Conservation (phyloP, 1,139 yeast species). For the Suhomyces coccinellae region DNA sequence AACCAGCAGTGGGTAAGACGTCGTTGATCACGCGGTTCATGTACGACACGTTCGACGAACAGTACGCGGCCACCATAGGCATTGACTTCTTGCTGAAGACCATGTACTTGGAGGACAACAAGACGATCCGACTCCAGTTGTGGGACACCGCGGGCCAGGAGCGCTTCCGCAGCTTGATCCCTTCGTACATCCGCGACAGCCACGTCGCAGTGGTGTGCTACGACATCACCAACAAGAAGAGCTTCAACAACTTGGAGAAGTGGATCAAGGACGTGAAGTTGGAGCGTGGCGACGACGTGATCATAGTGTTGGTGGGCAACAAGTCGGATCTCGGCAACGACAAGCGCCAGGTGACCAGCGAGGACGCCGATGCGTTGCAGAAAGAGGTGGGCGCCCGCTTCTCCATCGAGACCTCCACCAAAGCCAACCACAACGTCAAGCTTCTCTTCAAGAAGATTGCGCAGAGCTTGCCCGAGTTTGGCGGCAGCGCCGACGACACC, state of each 20-base stretch:
- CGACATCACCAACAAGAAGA: constrained; percentile 83
- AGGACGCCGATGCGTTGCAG: constrained; percentile 69
- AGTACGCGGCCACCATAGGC: constrained; percentile 93
- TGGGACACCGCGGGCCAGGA: constrained; percentile 72
- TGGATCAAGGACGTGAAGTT: constrained; percentile 64
- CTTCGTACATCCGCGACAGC: constrained; percentile 93
- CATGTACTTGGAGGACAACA: constrained; percentile 59
- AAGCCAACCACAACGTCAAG: constrained; percentile 92
- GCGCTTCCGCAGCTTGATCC: constrained; percentile 57
- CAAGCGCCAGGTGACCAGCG: constrained; percentile 49
- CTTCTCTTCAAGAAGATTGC: constrained; percentile 87
- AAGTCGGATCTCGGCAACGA: constrained; percentile 72
- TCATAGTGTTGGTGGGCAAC: constrained; percentile 68
- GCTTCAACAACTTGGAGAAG: constrained; percentile 67
- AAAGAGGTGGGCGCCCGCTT: constrained; percentile 63
- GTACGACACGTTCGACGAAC: constrained; percentile 98
- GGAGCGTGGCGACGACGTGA: constrained; percentile 74
- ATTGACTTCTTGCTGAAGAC: constrained; percentile 89
- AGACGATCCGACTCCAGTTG: constrained; percentile 50
- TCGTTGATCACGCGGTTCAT: constrained; percentile 92
- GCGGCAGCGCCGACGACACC: constrained; percentile 22
- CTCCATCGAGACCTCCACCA: constrained; percentile 91
- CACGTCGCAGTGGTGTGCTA: constrained; percentile 95
- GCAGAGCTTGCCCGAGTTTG: constrained; percentile 80
- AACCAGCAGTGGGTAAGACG: constrained; percentile 79